Conservation (phyloP, 192 early-diverging fungal genomes). For the Rhizophagus sp. region DNA sequence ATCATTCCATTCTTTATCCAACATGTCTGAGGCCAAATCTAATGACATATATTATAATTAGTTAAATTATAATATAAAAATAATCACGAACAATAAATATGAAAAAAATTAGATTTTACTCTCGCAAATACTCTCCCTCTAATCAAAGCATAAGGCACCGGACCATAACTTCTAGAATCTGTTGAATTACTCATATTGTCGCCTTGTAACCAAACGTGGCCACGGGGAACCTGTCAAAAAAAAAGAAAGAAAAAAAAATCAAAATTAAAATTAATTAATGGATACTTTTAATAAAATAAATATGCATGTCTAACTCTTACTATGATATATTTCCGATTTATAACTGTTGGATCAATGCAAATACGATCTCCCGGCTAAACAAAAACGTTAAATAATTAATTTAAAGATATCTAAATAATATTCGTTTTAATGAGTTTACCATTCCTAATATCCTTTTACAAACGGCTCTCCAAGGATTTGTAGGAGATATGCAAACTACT, state of each 20-base stretch:
- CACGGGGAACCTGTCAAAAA: conserved; percentile 67
- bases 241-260: no score
- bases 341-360: conserved; percentile 71
- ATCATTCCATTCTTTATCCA: conserved; percentile 27
- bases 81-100: neutral
- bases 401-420: neutral
- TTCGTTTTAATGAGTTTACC: conserved; percentile 38
- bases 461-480: conserved; percentile 62
- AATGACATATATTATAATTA: neutral
- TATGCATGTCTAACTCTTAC: conserved; percentile 40
- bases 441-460: conserved; percentile 85
- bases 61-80: neutral
- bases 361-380: conserved; percentile 77
- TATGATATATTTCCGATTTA: conserved; percentile 57
- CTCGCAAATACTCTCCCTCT: conserved; percentile 75
- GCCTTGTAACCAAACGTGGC: conserved; percentile 90
- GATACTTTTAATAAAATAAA: neutral
- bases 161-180: conserved; percentile 88
- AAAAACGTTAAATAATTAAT: neutral
- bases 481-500: conserved; percentile 75
- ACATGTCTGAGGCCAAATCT: conserved; percentile 12
- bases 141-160: conserved; percentile 80
- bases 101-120: conserved; percentile 31
- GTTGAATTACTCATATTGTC: conserved; percentile 91
- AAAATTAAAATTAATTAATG: neutral